Conservation (phyloP, 73 alveolate genomes). For the Paramecium biaurelia region DNA sequence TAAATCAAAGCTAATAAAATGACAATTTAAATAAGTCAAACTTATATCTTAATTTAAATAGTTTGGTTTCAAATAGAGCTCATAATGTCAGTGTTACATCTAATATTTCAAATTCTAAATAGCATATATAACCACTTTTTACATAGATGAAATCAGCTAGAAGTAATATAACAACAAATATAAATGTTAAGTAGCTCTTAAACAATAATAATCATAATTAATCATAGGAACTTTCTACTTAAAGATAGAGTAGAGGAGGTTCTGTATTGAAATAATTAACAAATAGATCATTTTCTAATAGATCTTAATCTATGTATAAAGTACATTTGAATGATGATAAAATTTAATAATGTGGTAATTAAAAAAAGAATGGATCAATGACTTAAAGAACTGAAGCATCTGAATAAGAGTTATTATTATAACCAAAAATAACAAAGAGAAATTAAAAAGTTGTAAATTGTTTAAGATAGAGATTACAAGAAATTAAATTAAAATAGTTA, state of each 20-base stretch:
- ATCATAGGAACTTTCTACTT: background rate
- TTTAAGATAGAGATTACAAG: background rate
- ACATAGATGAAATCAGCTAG: background rate
- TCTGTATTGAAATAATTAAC: background rate
- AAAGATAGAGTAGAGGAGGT: background rate
- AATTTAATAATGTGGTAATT: background rate
- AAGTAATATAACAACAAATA: background rate
- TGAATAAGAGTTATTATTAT: background rate
- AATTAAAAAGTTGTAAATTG: background rate
- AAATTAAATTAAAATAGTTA: background rate
- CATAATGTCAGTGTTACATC: background rate
- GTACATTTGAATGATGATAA: constrained; percentile 8
- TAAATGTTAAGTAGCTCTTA: background rate
- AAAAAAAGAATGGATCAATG: background rate
- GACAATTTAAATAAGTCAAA: background rate
- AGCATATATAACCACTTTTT: background rate
- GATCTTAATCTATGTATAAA: background rate
- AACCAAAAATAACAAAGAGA: background rate
- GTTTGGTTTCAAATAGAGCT: background rate
- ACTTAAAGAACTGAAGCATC: background rate
- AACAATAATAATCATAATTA: background rate
- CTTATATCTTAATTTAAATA: background rate
- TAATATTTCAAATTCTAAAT: background rate
- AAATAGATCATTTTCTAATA: background rate
- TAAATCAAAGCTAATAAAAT: background rate